These are phyloP conservation scores for Hyphodiscus sp. DNA, from an alignment of 2,329 filamentous ascomycete genomes.

Conservation along the genomic window DNA sequence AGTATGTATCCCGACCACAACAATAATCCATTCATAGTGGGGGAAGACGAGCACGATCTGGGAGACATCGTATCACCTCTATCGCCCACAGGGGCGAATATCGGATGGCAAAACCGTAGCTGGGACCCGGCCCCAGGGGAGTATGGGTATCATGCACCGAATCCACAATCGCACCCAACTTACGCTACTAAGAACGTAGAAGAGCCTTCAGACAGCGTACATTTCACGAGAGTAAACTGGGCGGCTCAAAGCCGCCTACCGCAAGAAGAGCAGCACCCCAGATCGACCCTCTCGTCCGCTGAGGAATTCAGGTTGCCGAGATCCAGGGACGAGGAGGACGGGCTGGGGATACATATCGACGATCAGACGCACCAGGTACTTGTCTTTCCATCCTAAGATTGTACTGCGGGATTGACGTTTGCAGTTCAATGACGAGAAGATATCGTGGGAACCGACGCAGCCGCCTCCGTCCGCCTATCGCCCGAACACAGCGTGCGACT, in stretches of 20 bases:
- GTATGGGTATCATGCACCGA: not conserved
- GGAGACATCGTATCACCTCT: not conserved
- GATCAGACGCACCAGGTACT: not conserved
- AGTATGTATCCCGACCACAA: not conserved
- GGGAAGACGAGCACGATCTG: not conserved
- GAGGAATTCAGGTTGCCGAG: not conserved
- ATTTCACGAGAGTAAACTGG: not conserved
- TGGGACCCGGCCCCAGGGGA: not conserved
- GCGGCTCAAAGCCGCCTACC: not conserved
- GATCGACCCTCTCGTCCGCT: not conserved
- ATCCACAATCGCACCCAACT: not conserved
- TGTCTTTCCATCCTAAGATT: too few species aligned
- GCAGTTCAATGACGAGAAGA: not conserved
- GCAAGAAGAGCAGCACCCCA: not conserved
- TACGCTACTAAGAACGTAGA: not conserved
- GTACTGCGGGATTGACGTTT: too few species aligned
- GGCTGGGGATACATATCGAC: not conserved
- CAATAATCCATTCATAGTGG: not conserved
- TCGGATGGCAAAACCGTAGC: not conserved
- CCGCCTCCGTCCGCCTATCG: not conserved
- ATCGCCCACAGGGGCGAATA: not conserved
- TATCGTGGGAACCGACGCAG: not conserved
- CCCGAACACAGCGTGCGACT: not conserved
- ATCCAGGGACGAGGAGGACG: not conserved
- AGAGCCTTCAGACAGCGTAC: not conserved